A percentile compares a stretch with the other conserved stretches of the same genome.
These are phyloP conservation scores for Arthrocladium fulminans DNA, from an alignment of 2,329 filamentous ascomycete genomes.

Conservation along the genomic window DNA sequence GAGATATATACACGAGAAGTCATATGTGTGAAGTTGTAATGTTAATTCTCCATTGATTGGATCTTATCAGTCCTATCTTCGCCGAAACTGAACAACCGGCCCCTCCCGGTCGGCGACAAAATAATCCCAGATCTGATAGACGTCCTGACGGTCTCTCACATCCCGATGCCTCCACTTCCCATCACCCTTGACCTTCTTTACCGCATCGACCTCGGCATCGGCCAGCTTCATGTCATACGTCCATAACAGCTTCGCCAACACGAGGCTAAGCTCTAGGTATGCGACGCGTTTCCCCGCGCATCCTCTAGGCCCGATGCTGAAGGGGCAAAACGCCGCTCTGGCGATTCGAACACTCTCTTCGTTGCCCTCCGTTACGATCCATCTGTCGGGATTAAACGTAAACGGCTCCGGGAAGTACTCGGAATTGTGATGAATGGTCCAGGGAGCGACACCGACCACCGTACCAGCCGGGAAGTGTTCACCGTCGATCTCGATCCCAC, in stretches of 20 bases:
- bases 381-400: slow-evolving; percentile 15
- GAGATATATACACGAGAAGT: too few relatives aligned
- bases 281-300: slow-evolving; percentile 38
- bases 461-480: slow-evolving; percentile 26
- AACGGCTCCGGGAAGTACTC: slow-evolving; percentile 26
- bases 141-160: not conserved
- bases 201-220: not conserved
- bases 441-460: slow-evolving; percentile 27
- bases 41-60: too few relatives aligned
- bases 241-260: slow-evolving; percentile 32
- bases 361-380: not conserved
- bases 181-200: not conserved
- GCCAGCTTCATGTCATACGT: slow-evolving; percentile 29
- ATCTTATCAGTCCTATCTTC: too few relatives aligned
- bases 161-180: not conserved
- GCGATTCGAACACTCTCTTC: slow-evolving; percentile 45
- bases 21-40: too few relatives aligned
- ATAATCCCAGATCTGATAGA: slow-evolving; percentile 10
- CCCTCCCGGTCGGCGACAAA: slow-evolving; percentile 10
- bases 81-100: slow-evolving; percentile 10
- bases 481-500: slow-evolving; percentile 27
- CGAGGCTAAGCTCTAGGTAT: slow-evolving; percentile 34
- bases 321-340: slow-evolving; percentile 55
- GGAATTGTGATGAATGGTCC: slow-evolving; percentile 28
- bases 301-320: slow-evolving; percentile 34